phyloP scores from a whole-genome alignment of 148 eudicot genomes.

The Vaccinium vitisidaea region DNA sequence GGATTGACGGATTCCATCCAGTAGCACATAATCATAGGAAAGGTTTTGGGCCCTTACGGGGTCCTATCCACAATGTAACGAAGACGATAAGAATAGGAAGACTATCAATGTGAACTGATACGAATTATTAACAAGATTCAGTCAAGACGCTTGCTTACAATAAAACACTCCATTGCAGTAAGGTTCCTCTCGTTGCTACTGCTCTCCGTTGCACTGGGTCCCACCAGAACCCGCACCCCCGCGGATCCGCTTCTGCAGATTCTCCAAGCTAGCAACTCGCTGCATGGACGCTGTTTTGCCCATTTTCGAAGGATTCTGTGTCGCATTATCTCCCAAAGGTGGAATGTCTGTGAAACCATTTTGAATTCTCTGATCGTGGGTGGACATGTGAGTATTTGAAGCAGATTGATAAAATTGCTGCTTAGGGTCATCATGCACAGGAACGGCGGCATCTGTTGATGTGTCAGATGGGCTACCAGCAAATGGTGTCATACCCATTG shows the following conservation, averaged over 20 bases:
- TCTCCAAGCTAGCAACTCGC: conserved; percentile 94
- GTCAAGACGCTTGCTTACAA: neutral
- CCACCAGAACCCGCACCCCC: conserved; percentile 49
- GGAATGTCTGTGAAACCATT: conserved; percentile 35
- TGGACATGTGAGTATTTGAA: conserved; percentile 34
- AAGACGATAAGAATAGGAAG: neutral
- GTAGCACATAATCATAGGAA: conserved; percentile 8
- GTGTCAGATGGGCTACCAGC: conserved; percentile 59
- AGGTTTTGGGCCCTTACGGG: conserved; percentile 11
- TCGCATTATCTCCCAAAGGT: conserved; percentile 43
- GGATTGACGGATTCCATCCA: neutral
- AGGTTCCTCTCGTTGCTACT: conserved; percentile 19
- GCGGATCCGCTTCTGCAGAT: conserved; percentile 88
- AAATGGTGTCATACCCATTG: conserved; percentile 60
- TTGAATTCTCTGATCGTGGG: conserved; percentile 36
- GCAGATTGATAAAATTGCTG: conserved; percentile 60
- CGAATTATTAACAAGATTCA: neutral
- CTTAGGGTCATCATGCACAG: conserved; percentile 61
- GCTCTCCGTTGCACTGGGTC: conserved; percentile 30
- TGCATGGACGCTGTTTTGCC: conserved; percentile 81
- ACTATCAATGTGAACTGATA: neutral
- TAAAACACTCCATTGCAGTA: neutral
- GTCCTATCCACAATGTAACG: neutral
- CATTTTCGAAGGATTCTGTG: conserved; percentile 38
- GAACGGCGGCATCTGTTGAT: conserved; percentile 70